These are phyloP conservation scores for Parastagonospora nodorum DNA, from an alignment of 2,329 filamentous ascomycete species.

Conservation along the genomic window DNA sequence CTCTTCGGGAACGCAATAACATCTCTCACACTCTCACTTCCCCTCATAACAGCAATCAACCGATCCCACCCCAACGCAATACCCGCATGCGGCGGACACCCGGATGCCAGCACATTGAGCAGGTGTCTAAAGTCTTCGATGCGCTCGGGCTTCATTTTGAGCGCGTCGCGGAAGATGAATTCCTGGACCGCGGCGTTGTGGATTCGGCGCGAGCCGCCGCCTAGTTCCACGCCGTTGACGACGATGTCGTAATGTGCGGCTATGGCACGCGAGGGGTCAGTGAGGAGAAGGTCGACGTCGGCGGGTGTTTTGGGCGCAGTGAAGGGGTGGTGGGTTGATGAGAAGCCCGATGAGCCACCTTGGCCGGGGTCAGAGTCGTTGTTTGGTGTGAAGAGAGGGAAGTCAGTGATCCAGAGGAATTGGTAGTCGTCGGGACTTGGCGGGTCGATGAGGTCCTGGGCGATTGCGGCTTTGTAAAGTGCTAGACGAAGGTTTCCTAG, in stretches of 20 bases:
- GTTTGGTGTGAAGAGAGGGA: slow-evolving; percentile 85
- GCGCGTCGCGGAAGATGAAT: slow-evolving; percentile 79
- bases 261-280: slow-evolving; percentile 71
- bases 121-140: slow-evolving; percentile 85
- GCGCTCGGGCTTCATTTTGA: slow-evolving; percentile 74
- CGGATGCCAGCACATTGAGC: slow-evolving; percentile 77
- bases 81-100: slow-evolving; percentile 93
- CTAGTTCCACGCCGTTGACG: slow-evolving; percentile 91
- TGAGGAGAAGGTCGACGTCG: slow-evolving; percentile 76
- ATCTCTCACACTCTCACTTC: slow-evolving; percentile 78
- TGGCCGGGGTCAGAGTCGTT: slow-evolving; percentile 74
- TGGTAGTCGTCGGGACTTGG: slow-evolving; percentile 59
- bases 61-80: slow-evolving; percentile 93
- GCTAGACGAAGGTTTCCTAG: slow-evolving; percentile 75
- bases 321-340: slow-evolving; percentile 93
- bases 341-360: slow-evolving; percentile 78
- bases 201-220: slow-evolving; percentile 90
- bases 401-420: slow-evolving; percentile 87
- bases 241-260: slow-evolving; percentile 97
- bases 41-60: slow-evolving; percentile 78
- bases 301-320: slow-evolving; percentile 76
- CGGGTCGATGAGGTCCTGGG: slow-evolving; percentile 61
- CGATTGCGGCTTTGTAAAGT: slow-evolving; percentile 71
- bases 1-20: slow-evolving; percentile 98
- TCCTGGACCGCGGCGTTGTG: slow-evolving; percentile 83